phyloP scores from a whole-genome alignment of 805 yeast genomes.

The Candida vartiovaarae region DNA sequence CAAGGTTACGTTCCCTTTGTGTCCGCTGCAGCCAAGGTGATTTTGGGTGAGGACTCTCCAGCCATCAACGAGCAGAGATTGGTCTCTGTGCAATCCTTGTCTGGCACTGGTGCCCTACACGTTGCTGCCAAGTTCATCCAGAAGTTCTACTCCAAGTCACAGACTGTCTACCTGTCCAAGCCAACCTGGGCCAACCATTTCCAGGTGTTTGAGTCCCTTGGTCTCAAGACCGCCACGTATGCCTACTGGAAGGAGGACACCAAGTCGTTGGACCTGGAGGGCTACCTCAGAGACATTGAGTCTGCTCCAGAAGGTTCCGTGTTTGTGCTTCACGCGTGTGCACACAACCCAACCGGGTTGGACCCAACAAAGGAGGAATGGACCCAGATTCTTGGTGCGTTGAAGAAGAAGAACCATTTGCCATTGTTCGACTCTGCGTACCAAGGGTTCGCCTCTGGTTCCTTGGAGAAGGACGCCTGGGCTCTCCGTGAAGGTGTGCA shows the following conservation, averaged over 20 bases:
- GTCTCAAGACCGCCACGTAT: constrained; percentile 59
- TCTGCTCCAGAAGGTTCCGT: constrained; percentile 70
- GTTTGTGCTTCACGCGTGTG: constrained; percentile 87
- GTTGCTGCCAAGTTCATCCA: constrained; percentile 56
- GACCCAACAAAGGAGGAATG: constrained; percentile 86
- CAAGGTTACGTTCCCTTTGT: constrained; percentile 67
- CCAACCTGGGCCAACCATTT: constrained; percentile 99
- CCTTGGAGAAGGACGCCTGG: constrained; percentile 74
- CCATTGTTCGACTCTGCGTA: constrained; percentile 91
- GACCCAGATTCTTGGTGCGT: constrained; percentile 57
- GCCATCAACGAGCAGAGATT: constrained; percentile 41
- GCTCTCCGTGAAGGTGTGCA: constrained; percentile 58
- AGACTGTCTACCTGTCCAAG: constrained; percentile 59
- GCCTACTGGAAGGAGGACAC: constrained; percentile 80
- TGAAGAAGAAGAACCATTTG: constrained; percentile 58
- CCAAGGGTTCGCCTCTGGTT: constrained; percentile 95
- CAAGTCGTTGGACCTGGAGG: constrained; percentile 66
- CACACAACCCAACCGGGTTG: constrained; percentile 96
- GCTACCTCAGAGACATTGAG: constrained; percentile 55
- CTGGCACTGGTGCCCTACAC: constrained; percentile 91
- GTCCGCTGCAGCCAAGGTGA: constrained; percentile 62
- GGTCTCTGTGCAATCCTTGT: constrained; percentile 66
- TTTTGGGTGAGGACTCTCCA: constrained; percentile 55
- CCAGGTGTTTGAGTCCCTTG: constrained; percentile 69
- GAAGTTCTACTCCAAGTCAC: constrained; percentile 29